A percentile compares a stretch with the other conserved stretches of the same genome.
These are phyloP conservation scores for Leccinum ponderosum DNA, from an alignment of 1,284 basidiomycete species.

Conservation along the genomic window DNA sequence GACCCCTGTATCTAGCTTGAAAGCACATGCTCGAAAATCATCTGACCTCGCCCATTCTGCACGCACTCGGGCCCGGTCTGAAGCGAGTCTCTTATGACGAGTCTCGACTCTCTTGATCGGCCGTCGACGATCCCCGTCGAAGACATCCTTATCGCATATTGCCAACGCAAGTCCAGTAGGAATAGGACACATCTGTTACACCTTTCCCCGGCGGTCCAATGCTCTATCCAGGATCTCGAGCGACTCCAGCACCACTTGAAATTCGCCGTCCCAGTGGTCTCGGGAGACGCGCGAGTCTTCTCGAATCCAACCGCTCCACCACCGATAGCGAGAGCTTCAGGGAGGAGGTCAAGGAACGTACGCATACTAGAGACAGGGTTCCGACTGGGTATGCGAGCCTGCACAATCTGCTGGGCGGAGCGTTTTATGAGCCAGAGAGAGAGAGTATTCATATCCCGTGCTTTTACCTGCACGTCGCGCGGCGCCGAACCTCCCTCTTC, in stretches of 20 bases:
- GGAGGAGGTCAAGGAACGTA: background rate
- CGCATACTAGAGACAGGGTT: background rate
- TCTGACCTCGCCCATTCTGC: conserved; percentile 10
- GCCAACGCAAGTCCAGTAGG: conserved; percentile 8
- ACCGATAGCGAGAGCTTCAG: conserved; percentile 13
- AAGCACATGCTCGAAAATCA: background rate
- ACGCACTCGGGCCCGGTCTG: conserved; percentile 27
- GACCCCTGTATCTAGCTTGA: conserved; percentile 1
- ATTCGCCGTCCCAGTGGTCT: conserved; percentile 34
- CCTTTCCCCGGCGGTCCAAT: conserved; percentile 10
- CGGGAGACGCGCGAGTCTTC: conserved; percentile 30
- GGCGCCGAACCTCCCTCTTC: conserved; percentile 11
- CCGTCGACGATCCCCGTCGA: conserved; percentile 24
- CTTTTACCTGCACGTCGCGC: background rate
- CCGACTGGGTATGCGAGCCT: conserved; percentile 15
- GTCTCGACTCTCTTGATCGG: conserved; percentile 28
- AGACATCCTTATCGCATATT: conserved; percentile 9
- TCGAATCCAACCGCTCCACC: conserved; percentile 19
- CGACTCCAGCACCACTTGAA: conserved; percentile 24
- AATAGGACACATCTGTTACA: conserved; percentile 17
- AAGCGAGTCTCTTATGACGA: conserved; percentile 27
- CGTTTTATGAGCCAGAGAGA: conserved; percentile 1
- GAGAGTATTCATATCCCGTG: background rate
- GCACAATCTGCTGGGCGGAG: conserved; percentile 20
- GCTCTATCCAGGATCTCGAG: conserved; percentile 25